A percentile compares a stretch with the other conserved stretches of the same genome.
These are phyloP conservation scores for Arthroderma uncinatum DNA, from an alignment of 2,329 filamentous ascomycete genomes.

Conservation along the genomic window DNA sequence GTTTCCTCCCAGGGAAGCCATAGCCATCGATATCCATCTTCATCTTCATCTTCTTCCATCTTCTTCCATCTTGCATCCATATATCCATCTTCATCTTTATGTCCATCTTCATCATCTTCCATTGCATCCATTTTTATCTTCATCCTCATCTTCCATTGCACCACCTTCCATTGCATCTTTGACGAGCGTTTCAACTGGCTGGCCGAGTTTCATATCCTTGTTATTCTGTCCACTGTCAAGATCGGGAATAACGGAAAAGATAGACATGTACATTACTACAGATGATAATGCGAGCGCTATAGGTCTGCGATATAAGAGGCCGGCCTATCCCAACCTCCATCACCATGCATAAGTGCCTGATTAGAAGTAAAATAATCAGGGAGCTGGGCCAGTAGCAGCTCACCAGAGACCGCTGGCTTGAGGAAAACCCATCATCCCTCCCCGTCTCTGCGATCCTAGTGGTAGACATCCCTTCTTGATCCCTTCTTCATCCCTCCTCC, in stretches of 20 bases:
- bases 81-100: no score
- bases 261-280: neutral
- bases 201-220: no score
- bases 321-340: neutral
- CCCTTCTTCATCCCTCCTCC: neutral
- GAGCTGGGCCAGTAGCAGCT: constrained; percentile 2
- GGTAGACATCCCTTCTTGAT: neutral
- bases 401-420: neutral
- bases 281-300: neutral
- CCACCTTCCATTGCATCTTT: no score
- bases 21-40: no score
- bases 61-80: no score
- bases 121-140: no score
- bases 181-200: no score
- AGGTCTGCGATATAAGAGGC: neutral
- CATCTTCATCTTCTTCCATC: no score
- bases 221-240: no score
- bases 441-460: neutral
- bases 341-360: constrained; percentile 4
- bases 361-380: neutral
- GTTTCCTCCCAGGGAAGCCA: neutral
- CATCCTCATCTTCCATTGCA: no score
- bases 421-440: neutral
- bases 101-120: no score
- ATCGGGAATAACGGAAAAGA: neutral